phyloP scores from a whole-genome alignment of 139 green algal species.

The Closterium sp. region DNA sequence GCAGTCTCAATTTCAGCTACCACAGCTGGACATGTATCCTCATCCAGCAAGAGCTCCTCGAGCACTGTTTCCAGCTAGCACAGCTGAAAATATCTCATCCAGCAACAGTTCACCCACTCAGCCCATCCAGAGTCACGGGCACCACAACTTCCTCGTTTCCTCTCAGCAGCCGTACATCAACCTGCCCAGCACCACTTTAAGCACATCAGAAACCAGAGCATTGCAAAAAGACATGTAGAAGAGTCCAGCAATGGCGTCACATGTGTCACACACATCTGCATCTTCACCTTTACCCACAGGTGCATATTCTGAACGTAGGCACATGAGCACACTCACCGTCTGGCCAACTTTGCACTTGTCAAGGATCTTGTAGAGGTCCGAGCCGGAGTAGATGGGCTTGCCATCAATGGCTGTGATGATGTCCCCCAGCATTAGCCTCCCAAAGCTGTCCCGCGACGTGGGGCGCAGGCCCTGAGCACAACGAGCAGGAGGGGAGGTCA shows the following conservation, averaged over 20 bases:
- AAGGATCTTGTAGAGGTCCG: constrained; percentile 60
- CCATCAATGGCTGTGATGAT: constrained; percentile 58
- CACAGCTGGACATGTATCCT: not conserved
- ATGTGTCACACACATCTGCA: not conserved
- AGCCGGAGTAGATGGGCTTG: constrained; percentile 46
- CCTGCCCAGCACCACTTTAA: not conserved
- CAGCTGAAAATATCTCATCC: not conserved
- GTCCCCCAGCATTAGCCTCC: constrained; percentile 59
- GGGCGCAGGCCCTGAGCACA: constrained; percentile 52
- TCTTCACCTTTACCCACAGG: not conserved
- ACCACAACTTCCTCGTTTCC: not conserved
- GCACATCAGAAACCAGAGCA: not conserved
- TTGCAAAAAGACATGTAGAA: not conserved
- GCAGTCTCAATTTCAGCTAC: no score
- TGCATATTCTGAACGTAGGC: not conserved
- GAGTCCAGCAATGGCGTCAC: no score
- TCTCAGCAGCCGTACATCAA: not conserved
- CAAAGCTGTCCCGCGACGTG: constrained; percentile 53
- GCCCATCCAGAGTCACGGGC: not conserved
- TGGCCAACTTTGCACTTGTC: constrained; percentile 53
- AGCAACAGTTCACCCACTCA: not conserved
- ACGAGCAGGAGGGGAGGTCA: not conserved
- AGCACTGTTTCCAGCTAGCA: no score
- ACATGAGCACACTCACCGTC: constrained; percentile 9
- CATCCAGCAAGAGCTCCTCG: not conserved